Percentiles rank a stretch among this genome's conserved stretches.
Evolutionary conservation across 495 filamentous ascomycete genomes (phyloP).

Genomic region (Penicillium robsamsonii): DNA sequence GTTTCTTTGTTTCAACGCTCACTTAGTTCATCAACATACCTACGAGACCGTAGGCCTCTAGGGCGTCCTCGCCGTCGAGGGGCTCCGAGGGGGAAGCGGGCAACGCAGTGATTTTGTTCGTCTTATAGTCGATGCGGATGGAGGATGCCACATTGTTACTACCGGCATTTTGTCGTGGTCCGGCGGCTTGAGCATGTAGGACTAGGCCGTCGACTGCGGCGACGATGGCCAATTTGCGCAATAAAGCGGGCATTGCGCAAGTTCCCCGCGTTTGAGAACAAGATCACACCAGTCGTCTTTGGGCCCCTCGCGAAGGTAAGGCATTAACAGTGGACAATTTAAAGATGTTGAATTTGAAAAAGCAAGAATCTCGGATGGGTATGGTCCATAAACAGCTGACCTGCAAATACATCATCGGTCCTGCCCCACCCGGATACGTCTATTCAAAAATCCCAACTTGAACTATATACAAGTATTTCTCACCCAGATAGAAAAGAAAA

Average conservation of each 20-base stretch:
- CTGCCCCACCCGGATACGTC: conserved; percentile 14
- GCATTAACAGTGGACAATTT: not conserved
- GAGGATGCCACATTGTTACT: conserved; percentile 42
- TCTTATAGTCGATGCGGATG: conserved; percentile 73
- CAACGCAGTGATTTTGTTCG: conserved; percentile 53
- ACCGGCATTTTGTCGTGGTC: conserved; percentile 40
- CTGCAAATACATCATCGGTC: conserved; percentile 32
- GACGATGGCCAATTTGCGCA: conserved; percentile 75
- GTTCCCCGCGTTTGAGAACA: conserved; percentile 10
- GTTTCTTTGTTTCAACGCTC: not conserved
- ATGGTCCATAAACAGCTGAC: conserved; percentile 26
- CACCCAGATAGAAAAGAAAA: conserved; percentile 16
- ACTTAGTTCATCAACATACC: conserved; percentile 52
- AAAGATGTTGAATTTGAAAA: not conserved
- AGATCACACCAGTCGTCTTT: conserved; percentile 1
- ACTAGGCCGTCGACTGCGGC: conserved; percentile 85
- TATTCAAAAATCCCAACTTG: conserved; percentile 16
- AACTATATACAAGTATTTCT: conserved; percentile 29
- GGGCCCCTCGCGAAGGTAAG: not conserved
- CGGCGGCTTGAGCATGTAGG: conserved; percentile 62
- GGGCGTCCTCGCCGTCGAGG: conserved; percentile 37
- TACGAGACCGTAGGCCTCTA: conserved; percentile 83
- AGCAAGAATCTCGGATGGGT: conserved; percentile 16
- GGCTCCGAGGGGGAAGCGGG: conserved; percentile 37
- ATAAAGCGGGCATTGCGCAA: conserved; percentile 64